phyloP scores from a whole-genome alignment of 768 basidiomycete species.

The Leccinum pellstonianum region DNA sequence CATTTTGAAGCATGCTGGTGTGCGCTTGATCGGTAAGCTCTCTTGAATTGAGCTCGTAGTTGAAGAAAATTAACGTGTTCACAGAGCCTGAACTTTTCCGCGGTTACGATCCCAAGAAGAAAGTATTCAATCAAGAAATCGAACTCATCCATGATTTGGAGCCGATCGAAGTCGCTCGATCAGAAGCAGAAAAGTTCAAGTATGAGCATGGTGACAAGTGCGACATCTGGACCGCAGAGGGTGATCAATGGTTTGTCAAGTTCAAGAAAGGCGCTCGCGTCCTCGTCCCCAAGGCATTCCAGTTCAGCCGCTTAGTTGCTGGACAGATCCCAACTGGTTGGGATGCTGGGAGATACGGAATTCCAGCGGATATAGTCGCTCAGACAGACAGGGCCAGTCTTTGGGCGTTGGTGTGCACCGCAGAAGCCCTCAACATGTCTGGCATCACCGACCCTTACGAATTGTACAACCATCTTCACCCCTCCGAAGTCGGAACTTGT shows the following conservation, averaged over 20 bases:
- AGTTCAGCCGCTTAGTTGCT: conserved; percentile 90
- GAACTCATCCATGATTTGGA: conserved; percentile 97
- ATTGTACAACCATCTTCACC: conserved; percentile 94
- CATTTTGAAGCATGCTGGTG: conserved; percentile 85
- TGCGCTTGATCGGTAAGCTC: conserved; percentile 87
- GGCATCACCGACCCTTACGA: conserved; percentile 99
- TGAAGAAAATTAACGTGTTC: conserved; percentile 12
- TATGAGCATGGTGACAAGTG: conserved; percentile 95
- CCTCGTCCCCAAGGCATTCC: conserved; percentile 91
- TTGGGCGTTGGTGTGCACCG: conserved; percentile 93
- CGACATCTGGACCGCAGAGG: conserved; percentile 89
- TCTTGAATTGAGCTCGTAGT: neutral
- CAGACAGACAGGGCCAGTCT: conserved; percentile 92
- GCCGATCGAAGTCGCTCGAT: conserved; percentile 87
- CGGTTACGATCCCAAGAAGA: conserved; percentile 97
- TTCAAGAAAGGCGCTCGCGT: conserved; percentile 97
- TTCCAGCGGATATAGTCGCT: conserved; percentile 92
- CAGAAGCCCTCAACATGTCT: conserved; percentile 94
- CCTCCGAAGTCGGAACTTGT: conserved; percentile 91
- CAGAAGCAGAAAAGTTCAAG: conserved; percentile 94
- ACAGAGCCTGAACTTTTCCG: conserved; percentile 96
- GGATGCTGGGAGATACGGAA: conserved; percentile 94
- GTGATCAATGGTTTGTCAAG: conserved; percentile 97
- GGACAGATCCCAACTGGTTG: conserved; percentile 98
- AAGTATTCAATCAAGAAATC: conserved; percentile 95